Base-by-base conservation (phyloP, 179 eudicot genomes). In the Spinacia oleracea region DNA sequence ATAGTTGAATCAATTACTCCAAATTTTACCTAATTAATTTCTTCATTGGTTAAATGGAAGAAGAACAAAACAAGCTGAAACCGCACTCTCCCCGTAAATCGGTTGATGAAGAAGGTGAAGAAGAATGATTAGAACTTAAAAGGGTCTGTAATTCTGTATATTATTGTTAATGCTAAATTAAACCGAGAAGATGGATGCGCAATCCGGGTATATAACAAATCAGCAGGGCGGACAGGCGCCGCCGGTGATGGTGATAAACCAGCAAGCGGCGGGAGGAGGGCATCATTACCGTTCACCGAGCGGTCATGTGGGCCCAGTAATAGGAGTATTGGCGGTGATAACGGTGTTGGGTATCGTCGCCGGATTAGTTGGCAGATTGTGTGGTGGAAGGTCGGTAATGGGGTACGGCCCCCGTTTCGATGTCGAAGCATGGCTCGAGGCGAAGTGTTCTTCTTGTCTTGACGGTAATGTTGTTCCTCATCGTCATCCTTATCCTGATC, bases 341-440 rank as follows among this genome's bases (percentile, higher is more conserved):
- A 77, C 84, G 0, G 81, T 92, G 16, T 53, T 92, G 25, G 91
- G 91, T 25, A 85, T 86, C 0, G 53, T 91, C 5, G 93, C 97
- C 1, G 86, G 89, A 5, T 60, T 91, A 80, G 79, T 90, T 31
- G 97, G 97, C 0, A 78, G 95, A 76, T 72, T 90, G 20, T 89
- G 94, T 72, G 83, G 90, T 75, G 93, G 94, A 5, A 73, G 91
- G 42, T 77, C 86, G 15, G 60, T 92, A 21, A 78, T 89, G 88
- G 97, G 92, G 16, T 85, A 81, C 53, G 88, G 86, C 1, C 88
- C 77, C 2, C 38, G 82, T 74, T 88, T 88, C 72, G 95, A 91
- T 79, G 78, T 90, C 27, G 94, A 92, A 31, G 83, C 86, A 1
- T 92, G 97, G 97, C 83, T 87, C 20, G 93, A 92, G 79, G 77